These are phyloP conservation scores for Boletus mariae DNA, from an alignment of 1,284 basidiomycete species.

Conservation along the genomic window DNA sequence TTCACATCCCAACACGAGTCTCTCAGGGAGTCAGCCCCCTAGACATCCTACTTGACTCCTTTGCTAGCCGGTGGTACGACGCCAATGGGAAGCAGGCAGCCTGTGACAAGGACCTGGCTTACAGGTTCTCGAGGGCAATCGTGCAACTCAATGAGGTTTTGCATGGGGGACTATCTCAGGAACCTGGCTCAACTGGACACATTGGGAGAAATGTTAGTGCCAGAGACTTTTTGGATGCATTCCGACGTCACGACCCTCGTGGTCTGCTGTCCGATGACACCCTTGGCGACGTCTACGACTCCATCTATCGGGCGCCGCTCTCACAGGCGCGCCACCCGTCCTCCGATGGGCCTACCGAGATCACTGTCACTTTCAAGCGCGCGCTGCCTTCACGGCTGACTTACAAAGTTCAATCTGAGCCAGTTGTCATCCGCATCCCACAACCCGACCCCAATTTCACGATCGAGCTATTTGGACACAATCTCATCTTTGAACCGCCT, in stretches of 20 bases:
- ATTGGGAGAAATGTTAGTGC: slow-evolving; percentile 61
- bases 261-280: slow-evolving; percentile 68
- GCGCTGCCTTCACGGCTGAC: slow-evolving; percentile 75
- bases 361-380: slow-evolving; percentile 66
- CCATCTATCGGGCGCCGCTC: slow-evolving; percentile 68
- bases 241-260: slow-evolving; percentile 70
- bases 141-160: slow-evolving; percentile 84
- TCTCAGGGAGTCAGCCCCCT: slow-evolving; percentile 45
- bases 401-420: slow-evolving; percentile 81
- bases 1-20: slow-evolving; percentile 63
- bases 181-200: slow-evolving; percentile 60
- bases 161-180: slow-evolving; percentile 60
- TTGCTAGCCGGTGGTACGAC: slow-evolving; percentile 86
- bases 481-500: slow-evolving; percentile 82
- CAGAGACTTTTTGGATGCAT: slow-evolving; percentile 77
- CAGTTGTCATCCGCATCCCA: slow-evolving; percentile 79
- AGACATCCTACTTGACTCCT: slow-evolving; percentile 76
- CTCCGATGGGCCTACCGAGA: slow-evolving; percentile 41
- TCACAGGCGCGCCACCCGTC: slow-evolving; percentile 63
- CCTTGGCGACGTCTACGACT: slow-evolving; percentile 73
- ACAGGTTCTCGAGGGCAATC: slow-evolving; percentile 78
- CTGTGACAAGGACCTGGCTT: slow-evolving; percentile 76
- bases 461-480: slow-evolving; percentile 82
- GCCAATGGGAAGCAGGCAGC: slow-evolving; percentile 79
- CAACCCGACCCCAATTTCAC: slow-evolving; percentile 73